Conservation (phyloP, 805 yeast species). For the Kluyveromyces wickerhamii region DNA sequence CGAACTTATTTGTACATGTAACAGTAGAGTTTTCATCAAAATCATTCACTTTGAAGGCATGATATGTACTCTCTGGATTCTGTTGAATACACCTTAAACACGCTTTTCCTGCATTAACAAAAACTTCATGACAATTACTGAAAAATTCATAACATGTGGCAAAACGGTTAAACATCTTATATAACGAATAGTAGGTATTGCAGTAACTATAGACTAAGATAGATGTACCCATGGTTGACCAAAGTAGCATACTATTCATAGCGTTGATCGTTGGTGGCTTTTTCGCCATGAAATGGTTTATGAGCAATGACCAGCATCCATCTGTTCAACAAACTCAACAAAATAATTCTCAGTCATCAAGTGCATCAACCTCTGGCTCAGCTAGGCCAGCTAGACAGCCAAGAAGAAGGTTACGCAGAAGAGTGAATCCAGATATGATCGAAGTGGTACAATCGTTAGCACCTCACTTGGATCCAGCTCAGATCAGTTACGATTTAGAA, state of each 20-base stretch:
- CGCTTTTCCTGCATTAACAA: too few species aligned
- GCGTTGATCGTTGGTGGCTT: slow-evolving; percentile 45
- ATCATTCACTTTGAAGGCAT: too few species aligned
- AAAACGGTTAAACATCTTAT: too few species aligned
- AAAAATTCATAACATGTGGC: too few species aligned
- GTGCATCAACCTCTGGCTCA: slow-evolving; percentile 7
- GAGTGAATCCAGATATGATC: slow-evolving; percentile 64
- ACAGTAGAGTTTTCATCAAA: too few species aligned
- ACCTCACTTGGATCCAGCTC: slow-evolving; percentile 60
- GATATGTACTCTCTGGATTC: too few species aligned
- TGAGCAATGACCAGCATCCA: slow-evolving; percentile 48
- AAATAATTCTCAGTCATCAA: slow-evolving; percentile 3
- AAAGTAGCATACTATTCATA: slow-evolving; percentile 45
- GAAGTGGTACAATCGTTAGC: slow-evolving; percentile 80
- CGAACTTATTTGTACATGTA: too few species aligned
- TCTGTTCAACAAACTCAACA: slow-evolving; percentile 23
- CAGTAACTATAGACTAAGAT: too few species aligned
- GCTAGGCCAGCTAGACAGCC: slow-evolving; percentile 10
- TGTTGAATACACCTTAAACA: too few species aligned
- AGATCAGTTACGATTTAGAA: slow-evolving; percentile 66
- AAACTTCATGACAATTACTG: too few species aligned
- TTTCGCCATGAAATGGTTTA: slow-evolving; percentile 57
- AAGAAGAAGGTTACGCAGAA: slow-evolving; percentile 31
- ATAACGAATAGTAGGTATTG: too few species aligned
- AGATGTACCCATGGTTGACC: slow-evolving; percentile 7